Conservation (phyloP, 2,329 filamentous ascomycete genomes). For the Microdochium trichocladiopsis region DNA sequence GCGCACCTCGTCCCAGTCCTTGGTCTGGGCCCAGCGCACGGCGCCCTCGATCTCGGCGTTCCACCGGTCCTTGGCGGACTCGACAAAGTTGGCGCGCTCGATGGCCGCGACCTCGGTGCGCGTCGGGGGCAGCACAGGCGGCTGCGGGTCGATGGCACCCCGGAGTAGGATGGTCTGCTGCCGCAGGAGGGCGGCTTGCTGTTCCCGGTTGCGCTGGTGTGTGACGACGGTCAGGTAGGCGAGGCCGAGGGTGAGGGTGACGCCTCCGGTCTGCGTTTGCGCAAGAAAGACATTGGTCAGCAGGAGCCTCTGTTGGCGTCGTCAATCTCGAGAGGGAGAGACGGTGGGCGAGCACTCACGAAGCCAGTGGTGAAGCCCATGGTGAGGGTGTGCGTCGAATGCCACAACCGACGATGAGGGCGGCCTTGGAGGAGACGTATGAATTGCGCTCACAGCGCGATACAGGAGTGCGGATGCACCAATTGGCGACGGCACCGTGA, state of each 20-base stretch:
- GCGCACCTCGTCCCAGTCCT: constrained; percentile 57
- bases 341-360: constrained; percentile 39
- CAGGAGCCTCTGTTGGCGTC: constrained; percentile 3
- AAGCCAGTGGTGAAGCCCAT: constrained; percentile 74
- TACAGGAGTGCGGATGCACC: background rate
- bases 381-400: constrained; percentile 10
- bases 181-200: constrained; percentile 49
- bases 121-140: constrained; percentile 38
- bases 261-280: constrained; percentile 58
- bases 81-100: constrained; percentile 49
- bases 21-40: constrained; percentile 58
- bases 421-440: too few relatives aligned
- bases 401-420: too few relatives aligned
- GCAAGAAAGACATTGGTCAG: background rate
- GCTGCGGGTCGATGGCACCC: constrained; percentile 39
- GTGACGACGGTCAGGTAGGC: constrained; percentile 66
- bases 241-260: constrained; percentile 66
- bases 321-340: background rate
- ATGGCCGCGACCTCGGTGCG: constrained; percentile 42
- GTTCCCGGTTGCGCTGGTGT: constrained; percentile 61
- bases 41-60: constrained; percentile 65
- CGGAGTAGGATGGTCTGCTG: constrained; percentile 49
- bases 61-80: constrained; percentile 70
- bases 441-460: background rate
- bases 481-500: background rate